Evolutionary conservation across 1,284 basidiomycete species (phyloP), one percentile per base, ranked within the genome.

Genomic region (Porogramme epimiltina): DNA sequence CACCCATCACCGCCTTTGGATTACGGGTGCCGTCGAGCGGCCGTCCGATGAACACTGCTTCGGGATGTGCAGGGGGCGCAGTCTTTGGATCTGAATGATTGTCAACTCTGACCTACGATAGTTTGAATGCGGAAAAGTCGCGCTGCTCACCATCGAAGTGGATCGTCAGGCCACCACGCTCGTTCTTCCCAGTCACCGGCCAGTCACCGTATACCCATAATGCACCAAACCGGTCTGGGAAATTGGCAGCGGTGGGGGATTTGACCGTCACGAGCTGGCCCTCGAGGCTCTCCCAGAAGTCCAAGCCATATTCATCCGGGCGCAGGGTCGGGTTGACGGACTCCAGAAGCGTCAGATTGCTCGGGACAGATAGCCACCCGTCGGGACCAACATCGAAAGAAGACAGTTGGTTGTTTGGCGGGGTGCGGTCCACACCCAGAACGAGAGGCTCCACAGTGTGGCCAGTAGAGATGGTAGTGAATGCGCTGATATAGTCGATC

Each of bases 221-320:
- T 42, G 84, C 80, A 3, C 79, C 78, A 60, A 76, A 84, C 20
- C 64, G 67, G 56, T 82, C 82, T 20, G 74, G 72, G 62, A 84
- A 84, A 54, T 74, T 70, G 6, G 78, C 62, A 2, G 79, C 75
- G 8, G 72, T 66, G 2, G 84, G 83, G 13, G 67, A 70, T 4
- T 73, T 76, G 36, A 86, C 69, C 1, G 73, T 78, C n/a, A 87
- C 82, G 2, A 86, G 70, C 58, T 79, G 77, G 1, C 82, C 82
- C 56, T 83, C 80, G 15, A 85, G 68, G 61, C 80, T 84, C 61
- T 82, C 76, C 82, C 83, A 87, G 62, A 86, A 86, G 60, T 85
- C 83, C 40, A 85, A 62, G 3, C 83, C 83, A 55, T 73, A 85
- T 28, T 69, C 65, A 11, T 74, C 71, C 0, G 83, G 82, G 47